phyloP scores from a whole-genome alignment of 768 basidiomycete genomes.

The Suillus luteus region DNA sequence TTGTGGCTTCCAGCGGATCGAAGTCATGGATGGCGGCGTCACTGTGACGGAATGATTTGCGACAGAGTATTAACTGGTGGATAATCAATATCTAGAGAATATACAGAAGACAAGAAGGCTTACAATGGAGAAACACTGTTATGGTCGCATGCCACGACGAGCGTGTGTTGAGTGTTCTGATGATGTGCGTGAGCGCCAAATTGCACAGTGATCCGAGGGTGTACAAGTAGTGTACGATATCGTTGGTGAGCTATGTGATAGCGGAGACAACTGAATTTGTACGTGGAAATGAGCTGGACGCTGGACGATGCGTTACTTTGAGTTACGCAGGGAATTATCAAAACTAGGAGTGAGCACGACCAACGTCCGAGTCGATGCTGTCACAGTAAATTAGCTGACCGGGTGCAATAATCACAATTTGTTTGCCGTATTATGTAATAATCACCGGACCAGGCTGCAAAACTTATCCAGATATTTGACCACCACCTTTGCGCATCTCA shows the following conservation, averaged over 20 bases:
- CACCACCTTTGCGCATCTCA: slow-evolving; percentile 17
- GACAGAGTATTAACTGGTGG: neutral
- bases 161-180: neutral
- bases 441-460: neutral
- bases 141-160: slow-evolving; percentile 7
- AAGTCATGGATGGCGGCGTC: slow-evolving; percentile 13
- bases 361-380: slow-evolving; percentile 1
- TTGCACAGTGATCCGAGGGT: neutral
- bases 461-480: neutral
- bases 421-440: slow-evolving; percentile 1
- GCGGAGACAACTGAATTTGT: neutral
- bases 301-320: neutral
- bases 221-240: slow-evolving; percentile 1
- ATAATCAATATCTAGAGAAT: neutral
- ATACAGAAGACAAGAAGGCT: neutral
- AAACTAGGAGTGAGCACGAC: neutral
- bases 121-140: neutral
- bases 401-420: neutral
- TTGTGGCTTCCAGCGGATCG: slow-evolving; percentile 56
- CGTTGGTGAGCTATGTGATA: neutral
- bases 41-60: neutral
- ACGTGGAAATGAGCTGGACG: neutral
- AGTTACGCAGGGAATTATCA: neutral
- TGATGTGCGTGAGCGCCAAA: slow-evolving; percentile 6
- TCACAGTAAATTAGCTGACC: slow-evolving; percentile 1